Base-by-base conservation (phyloP, 2,329 filamentous ascomycete genomes). In the Colletotrichum sp. region DNA sequence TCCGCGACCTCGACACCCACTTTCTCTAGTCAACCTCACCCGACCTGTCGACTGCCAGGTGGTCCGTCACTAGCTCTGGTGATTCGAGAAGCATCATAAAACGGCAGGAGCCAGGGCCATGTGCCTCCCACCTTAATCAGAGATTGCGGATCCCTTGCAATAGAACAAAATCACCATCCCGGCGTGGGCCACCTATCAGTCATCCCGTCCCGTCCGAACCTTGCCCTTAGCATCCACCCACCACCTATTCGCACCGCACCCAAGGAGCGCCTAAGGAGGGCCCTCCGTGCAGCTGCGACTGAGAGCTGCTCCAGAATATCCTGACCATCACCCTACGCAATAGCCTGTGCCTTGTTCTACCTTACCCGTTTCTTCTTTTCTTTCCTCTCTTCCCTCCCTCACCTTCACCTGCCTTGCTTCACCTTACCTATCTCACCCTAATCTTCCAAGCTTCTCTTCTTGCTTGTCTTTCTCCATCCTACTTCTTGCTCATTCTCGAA, bases 141-240 rank as follows among this genome's bases (percentile, higher is more conserved):
- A 65, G 32, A 75, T 75, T 76, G 71, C 74, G 71, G 74, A 65
- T 76, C 60, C 68, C 68, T 70, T 64, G 66, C 66, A 39, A 60
- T 60, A 60, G 30, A 59, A 75, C 55, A 71, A 44, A 64, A 44
- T 44, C 62, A 64, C 62, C 30, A 64, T 64, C 62, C 62, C 36
- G 32, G 62, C 34, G 13, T 16, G 34, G 21, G 21, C 39, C 63
- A 39, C 63, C 63, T 44, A 66, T 63, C 68, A 70, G 36, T 52
- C 68, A 70, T 70, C 68, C 57, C 57, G 57, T 63, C 68, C 57
- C 68, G 57, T 63, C 68, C 57, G 34, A 69, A 62, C 67, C 67
- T 39, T 70, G 39, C 36, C 57, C 67, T 49, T 66, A 52, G 44
- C 44, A 52, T 52, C 44, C 44, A 52, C 44, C 44, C 44, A 52